Evolutionary conservation across 768 basidiomycete genomes (phyloP).

Genomic region (Clathrus columnatus): DNA sequence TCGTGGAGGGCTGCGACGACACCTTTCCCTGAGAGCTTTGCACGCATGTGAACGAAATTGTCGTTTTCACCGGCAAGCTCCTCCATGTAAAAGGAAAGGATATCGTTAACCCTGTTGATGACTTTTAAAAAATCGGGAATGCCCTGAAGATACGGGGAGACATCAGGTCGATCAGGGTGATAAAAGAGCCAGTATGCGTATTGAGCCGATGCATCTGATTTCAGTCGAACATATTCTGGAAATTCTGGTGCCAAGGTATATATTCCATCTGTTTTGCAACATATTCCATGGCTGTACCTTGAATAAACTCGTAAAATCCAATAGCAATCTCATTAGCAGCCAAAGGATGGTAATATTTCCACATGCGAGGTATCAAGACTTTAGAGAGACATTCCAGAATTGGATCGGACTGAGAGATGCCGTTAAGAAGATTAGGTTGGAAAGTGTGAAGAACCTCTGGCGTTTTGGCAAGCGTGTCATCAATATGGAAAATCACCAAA

Average conservation of each 20-base stretch:
- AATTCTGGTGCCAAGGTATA: not conserved
- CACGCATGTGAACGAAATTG: not conserved
- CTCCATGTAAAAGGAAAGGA: not conserved
- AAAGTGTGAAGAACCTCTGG: not conserved
- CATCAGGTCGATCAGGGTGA: not conserved
- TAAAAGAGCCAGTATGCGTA: not conserved
- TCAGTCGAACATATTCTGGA: not conserved
- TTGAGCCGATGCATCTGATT: not conserved
- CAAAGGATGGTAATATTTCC: not conserved
- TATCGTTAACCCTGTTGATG: not conserved
- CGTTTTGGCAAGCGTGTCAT: not conserved
- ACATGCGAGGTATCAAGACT: not conserved
- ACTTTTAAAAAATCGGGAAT: not conserved
- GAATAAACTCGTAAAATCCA: not conserved
- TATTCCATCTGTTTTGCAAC: not conserved
- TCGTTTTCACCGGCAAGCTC: not conserved
- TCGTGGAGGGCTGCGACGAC: not conserved
- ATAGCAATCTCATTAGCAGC: not conserved
- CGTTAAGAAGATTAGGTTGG: not conserved
- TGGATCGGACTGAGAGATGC: not conserved
- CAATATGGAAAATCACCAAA: not conserved
- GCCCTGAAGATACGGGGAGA: not conserved
- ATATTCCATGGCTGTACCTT: not conserved
- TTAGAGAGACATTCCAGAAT: not conserved
- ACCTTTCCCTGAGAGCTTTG: not conserved